A percentile compares a stretch with the other conserved stretches of the same genome.
These are phyloP conservation scores for Aaosphaeria pasadenensis DNA, from an alignment of 2,329 filamentous ascomycete species.

Conservation along the genomic window DNA sequence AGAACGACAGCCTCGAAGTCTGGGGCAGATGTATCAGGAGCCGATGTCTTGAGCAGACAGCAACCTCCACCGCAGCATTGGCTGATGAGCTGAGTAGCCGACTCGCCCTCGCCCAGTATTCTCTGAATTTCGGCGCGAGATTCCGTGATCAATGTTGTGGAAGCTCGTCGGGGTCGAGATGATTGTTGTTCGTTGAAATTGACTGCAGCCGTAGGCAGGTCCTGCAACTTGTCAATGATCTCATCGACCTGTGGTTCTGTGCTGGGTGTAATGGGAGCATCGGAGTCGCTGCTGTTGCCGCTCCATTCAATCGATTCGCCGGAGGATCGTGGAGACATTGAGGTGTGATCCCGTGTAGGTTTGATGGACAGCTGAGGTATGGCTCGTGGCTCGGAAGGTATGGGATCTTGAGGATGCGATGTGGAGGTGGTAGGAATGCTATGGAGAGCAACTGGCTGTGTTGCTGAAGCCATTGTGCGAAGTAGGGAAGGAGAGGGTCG, in stretches of 20 bases:
- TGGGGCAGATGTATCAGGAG: conserved; percentile 44
- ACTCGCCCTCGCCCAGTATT: conserved; percentile 54
- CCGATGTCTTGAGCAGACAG: conserved; percentile 58
- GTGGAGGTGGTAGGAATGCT: conserved; percentile 41
- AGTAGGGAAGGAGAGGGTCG: conserved; percentile 15
- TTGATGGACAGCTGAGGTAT: conserved; percentile 28
- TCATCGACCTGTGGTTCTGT: conserved; percentile 43
- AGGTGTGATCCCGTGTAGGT: conserved; percentile 20
- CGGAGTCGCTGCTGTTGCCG: conserved; percentile 41
- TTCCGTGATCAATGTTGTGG: conserved; percentile 63
- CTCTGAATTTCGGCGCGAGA: conserved; percentile 58
- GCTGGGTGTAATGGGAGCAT: conserved; percentile 42
- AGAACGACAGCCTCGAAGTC: conserved; percentile 48
- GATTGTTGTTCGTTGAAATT: conserved; percentile 35
- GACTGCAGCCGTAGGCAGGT: conserved; percentile 33
- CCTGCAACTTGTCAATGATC: conserved; percentile 40
- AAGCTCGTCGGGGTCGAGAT: conserved; percentile 57
- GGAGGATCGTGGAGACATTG: conserved; percentile 38
- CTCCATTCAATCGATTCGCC: conserved; percentile 40
- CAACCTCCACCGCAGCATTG: conserved; percentile 65
- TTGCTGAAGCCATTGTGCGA: conserved; percentile 19
- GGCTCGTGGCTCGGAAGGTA: conserved; percentile 41
- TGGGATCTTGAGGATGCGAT: conserved; percentile 46
- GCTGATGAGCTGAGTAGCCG: conserved; percentile 58
- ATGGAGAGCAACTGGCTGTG: conserved; percentile 13